Base-by-base conservation (phyloP, 805 yeast species). In the Myxozyma nipponensis region DNA sequence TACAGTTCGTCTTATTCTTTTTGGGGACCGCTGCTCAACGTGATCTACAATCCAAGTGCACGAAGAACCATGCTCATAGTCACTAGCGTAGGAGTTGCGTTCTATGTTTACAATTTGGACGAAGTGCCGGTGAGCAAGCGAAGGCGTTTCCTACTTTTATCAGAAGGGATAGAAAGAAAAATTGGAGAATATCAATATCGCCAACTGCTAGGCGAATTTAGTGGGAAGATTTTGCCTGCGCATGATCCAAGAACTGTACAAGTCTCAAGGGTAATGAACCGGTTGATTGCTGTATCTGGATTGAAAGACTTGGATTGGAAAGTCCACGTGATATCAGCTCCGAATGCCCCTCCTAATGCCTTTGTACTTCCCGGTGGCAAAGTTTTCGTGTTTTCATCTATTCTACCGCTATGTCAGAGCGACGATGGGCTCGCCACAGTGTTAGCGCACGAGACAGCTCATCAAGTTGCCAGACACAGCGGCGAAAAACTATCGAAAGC, bases 391-490 rank as follows among this genome's bases (percentile, higher is more conserved):
- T 87, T 86, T 63, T 75, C 83, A 41, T 79, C 86, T 7, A 86
- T 93, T 37, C 65, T 93, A 42, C 84, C 86, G 1, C 78, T 93
- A 26, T 83, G 95, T 66, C 70, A 72, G 23, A 82, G 86, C 63
- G 95, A 88, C 46, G 95, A 88, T 65, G 97, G 96, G 1, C 69
- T 93, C 40, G 98, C 98, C n/a, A 89, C 98, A 0, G 96, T 93
- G 2, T 71, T 93, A 41, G 74, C 95, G 0, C 99, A 93, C 66
- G 99, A 93, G 62, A 78, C 90, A 49, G 90, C 96, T 0, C 98
- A 93, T 70, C 95, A 89, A 66, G 72, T 93, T 58, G 96, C 96
- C 6, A 82, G 95, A 52, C 98, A 93, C 65, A 80, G 93, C 4
- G 82, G 84, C 42, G 99, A 93, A 63, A 82, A 83, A 59, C 63